Percentiles rank a stretch among this genome's conserved stretches.
Evolutionary conservation across 2,329 filamentous ascomycete species (phyloP).

Genomic region (Penicillium sp.): DNA sequence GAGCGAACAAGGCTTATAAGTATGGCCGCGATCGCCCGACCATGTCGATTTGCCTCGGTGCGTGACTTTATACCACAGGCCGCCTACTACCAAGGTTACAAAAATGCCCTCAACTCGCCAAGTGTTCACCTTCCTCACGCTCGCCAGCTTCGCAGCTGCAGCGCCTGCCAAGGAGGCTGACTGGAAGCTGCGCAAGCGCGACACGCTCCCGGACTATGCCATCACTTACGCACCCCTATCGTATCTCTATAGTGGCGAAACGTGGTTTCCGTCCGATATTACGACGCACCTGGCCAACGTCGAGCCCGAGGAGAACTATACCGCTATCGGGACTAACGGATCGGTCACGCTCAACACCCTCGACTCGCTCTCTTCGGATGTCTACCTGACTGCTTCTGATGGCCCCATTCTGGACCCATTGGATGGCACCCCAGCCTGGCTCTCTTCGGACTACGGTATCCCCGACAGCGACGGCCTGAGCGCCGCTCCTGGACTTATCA

Average conservation of each 20-base stretch:
- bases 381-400: slow-evolving; percentile 5
- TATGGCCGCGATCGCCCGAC: neutral
- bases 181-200: neutral
- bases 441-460: slow-evolving; percentile 2
- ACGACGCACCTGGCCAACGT: slow-evolving; percentile 2
- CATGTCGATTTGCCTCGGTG: neutral
- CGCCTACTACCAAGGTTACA: neutral
- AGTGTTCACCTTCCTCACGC: neutral
- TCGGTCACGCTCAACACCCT: slow-evolving; percentile 4
- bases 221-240: slow-evolving; percentile 2
- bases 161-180: neutral
- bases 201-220: slow-evolving; percentile 1
- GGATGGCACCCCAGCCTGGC: slow-evolving; percentile 2
- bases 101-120: neutral
- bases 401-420: slow-evolving; percentile 4
- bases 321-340: slow-evolving; percentile 1
- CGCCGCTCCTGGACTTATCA: slow-evolving; percentile 1
- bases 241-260: slow-evolving; percentile 3
- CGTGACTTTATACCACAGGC: neutral
- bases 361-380: slow-evolving; percentile 1
- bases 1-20: neutral
- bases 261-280: slow-evolving; percentile 4
- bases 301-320: neutral
- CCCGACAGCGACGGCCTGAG: slow-evolving; percentile 2
- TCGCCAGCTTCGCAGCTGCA: neutral